phyloP scores from a whole-genome alignment of 2,329 filamentous ascomycete genomes.

The Camillea tinctor region DNA sequence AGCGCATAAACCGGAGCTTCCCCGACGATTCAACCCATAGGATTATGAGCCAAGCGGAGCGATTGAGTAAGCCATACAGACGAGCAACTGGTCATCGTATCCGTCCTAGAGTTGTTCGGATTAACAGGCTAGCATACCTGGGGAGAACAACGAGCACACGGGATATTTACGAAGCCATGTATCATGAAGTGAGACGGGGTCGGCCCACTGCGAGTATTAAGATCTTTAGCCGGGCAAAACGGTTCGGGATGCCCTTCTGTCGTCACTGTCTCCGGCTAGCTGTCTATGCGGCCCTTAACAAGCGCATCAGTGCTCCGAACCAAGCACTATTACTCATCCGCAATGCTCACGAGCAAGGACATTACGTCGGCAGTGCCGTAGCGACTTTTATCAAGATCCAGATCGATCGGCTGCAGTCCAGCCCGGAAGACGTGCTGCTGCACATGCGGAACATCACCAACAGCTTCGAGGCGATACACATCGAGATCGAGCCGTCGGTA shows the following conservation, averaged over 20 bases:
- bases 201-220: constrained; percentile 34
- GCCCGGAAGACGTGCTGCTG: constrained; percentile 19
- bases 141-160: constrained; percentile 29
- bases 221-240: constrained; percentile 39
- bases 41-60: constrained; percentile 36
- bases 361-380: constrained; percentile 41
- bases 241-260: constrained; percentile 37
- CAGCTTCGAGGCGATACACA: constrained; percentile 27
- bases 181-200: constrained; percentile 34
- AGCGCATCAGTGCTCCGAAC: constrained; percentile 28
- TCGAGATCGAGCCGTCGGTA: constrained; percentile 22
- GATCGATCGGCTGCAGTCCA: constrained; percentile 22
- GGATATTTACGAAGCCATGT: constrained; percentile 41
- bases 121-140: constrained; percentile 22
- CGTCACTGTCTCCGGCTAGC: constrained; percentile 46
- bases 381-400: constrained; percentile 25
- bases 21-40: constrained; percentile 39
- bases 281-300: constrained; percentile 42
- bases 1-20: constrained; percentile 31
- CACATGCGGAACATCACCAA: constrained; percentile 27
- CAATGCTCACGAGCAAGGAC: constrained; percentile 38
- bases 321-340: constrained; percentile 41
- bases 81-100: background rate
- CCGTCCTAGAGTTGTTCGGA: constrained; percentile 9
- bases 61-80: constrained; percentile 8